These are phyloP conservation scores for Talaromyces funiculosus DNA, from an alignment of 2,329 filamentous ascomycete genomes.

Conservation along the genomic window DNA sequence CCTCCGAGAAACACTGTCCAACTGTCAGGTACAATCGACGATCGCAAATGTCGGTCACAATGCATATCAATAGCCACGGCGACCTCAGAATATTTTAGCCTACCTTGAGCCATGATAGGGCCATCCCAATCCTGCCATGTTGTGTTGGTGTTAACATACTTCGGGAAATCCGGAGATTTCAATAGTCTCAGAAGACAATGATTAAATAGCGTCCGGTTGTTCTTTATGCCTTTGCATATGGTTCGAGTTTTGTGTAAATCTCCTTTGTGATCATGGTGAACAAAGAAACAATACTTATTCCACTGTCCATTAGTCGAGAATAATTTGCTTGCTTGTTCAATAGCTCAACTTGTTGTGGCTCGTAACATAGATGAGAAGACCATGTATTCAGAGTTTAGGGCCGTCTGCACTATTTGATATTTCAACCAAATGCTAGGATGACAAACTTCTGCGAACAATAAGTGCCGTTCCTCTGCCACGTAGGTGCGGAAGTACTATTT, in stretches of 20 bases:
- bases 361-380: neutral
- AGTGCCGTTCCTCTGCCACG: neutral
- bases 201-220: neutral
- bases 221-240: neutral
- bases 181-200: conserved; percentile 3
- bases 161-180: neutral
- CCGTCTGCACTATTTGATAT: neutral
- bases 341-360: neutral
- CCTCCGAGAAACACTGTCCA: too few relatives aligned
- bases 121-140: neutral
- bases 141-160: neutral
- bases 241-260: neutral
- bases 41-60: neutral
- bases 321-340: neutral
- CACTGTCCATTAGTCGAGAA: neutral
- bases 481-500: neutral
- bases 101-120: neutral
- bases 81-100: neutral
- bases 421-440: too few relatives aligned
- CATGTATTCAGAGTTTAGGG: neutral
- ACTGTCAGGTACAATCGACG: neutral
- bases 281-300: neutral
- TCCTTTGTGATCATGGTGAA: neutral
- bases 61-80: neutral
- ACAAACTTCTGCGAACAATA: neutral